Evolutionary conservation across 768 basidiomycete species (phyloP), one percentile per base, ranked within the genome.

Genomic region (Boletus rubescentipes): DNA sequence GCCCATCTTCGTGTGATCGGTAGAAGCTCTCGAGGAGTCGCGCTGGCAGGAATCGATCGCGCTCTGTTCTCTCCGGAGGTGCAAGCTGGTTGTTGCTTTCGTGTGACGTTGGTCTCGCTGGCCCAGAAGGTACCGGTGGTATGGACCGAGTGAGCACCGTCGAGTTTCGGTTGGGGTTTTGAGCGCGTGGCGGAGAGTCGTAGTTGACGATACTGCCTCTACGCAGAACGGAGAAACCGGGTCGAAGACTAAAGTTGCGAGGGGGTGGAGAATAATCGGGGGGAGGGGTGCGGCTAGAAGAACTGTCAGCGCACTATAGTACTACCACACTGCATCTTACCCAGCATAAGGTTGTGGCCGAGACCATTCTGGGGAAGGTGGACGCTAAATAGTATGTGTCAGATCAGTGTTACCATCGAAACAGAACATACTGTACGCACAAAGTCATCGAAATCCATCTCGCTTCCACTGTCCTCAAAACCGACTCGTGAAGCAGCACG

Each of bases 291-390:
- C 55, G 64, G 7, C 67, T 67, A 42, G 20, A 46, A 31, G 15
- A 31, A 32, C 9, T 10, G 34, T 65, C 31, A 65, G 49, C 35
- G 9, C 34, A 30, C n/a, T 31, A 18, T 14, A 2, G 15, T 18
- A 20, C 11, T 23, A n/a, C 30, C 29, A 50, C 16, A 6, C 11
- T 51, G 23, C 1, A 18, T 26, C 64, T 47, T 55, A 66, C 64
- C 66, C 66, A 18, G 63, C 66, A 46, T 67, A 67, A 20, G 63
- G 64, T 16, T 64, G 57, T 42, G 52, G 63, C 12, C 64, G 61
- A 30, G 60, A 57, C 64, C 64, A 64, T 46, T 64, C 63, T 8
- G 63, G 63, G 9, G 63, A 64, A 5, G 63, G 63, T 35, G 66
- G 63, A 31, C 63, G 63, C 65, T 66, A 35, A n/a, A 34, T 14